phyloP scores from a whole-genome alignment of 1,284 basidiomycete species.

The Stereum hirsutum region DNA sequence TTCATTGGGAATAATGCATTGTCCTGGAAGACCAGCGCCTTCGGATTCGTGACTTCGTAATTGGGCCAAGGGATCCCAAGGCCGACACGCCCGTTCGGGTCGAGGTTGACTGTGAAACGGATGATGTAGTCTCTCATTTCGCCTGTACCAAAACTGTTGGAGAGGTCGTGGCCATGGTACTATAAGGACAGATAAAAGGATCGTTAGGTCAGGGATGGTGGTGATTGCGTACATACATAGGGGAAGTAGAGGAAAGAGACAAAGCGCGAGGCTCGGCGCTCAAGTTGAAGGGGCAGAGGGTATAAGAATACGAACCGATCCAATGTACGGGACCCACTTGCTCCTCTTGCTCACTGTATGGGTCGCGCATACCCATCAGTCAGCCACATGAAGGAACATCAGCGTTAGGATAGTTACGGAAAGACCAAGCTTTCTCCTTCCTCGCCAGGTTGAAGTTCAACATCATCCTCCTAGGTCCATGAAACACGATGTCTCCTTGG shows the following conservation, averaged over 20 bases:
- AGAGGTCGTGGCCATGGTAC: conserved; percentile 31
- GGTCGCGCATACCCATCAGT: not conserved
- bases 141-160: conserved; percentile 16
- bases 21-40: conserved; percentile 37
- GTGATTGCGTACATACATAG: too few species aligned
- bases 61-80: conserved; percentile 34
- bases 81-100: conserved; percentile 34
- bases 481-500: conserved; percentile 20
- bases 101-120: conserved; percentile 29
- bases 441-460: conserved; percentile 6
- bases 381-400: not conserved
- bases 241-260: too few species aligned
- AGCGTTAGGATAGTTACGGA: conserved; percentile 2
- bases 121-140: conserved; percentile 12
- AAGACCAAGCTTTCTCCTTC: conserved; percentile 11
- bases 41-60: conserved; percentile 28
- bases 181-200: conserved; percentile 3
- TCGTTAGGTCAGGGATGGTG: too few species aligned
- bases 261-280: too few species aligned
- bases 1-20: conserved; percentile 24
- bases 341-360: conserved; percentile 10
- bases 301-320: conserved; percentile 4
- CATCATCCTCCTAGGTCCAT: conserved; percentile 11
- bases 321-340: conserved; percentile 9
- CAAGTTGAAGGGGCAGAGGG: too few species aligned